Evolutionary conservation across 2,329 filamentous ascomycete species (phyloP), one percentile per base, ranked within the genome.

Genomic region (Xylariomycetidae sp.): DNA sequence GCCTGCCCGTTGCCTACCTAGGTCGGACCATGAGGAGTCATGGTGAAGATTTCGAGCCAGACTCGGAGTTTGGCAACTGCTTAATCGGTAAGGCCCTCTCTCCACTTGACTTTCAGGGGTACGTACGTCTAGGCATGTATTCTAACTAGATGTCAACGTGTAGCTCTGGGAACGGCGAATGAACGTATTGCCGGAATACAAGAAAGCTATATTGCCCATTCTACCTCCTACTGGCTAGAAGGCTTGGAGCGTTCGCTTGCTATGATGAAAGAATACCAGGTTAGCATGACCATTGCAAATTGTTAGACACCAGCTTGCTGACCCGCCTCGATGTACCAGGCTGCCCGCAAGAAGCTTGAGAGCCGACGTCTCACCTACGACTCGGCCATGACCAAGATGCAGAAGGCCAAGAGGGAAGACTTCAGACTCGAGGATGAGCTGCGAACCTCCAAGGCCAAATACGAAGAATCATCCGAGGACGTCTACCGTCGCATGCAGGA

Each of bases 191-290:
- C 86, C 9, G 79, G 87, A 30, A 75, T 88, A 36, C 90, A 97
- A 61, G 90, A 95, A 57, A 78, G 72, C 16, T 95, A 90, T 53
- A 78, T 88, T 28, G 72, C 77, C 20, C 77, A 85, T 50, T 83
- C 88, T 42, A 94, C 85, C 12, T 74, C 78, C 20, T 84, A 77
- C 57, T 96, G 90, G 90, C 71, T 94, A 37, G 88, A 96, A 58
- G 88, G 85, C n/a, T 69, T 95, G 15, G 90, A 97, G 59, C 74
- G 88, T 46, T 94, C 85, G 16, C 63, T 95, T 33, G 82, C 87
- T 22, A 92, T 95, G 73, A 90, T 97, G 87, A 96, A 94, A 60
- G 92, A 97, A 56, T 97, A 95, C 52, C 88, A 96, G 74, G 85
- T 90, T 71, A 34, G 74, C 58, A 14, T 18, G 5, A 10, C 16